These are phyloP conservation scores for Aphanomyces euteiches DNA, from an alignment of 352 stramenopile species.

Conservation along the genomic window DNA sequence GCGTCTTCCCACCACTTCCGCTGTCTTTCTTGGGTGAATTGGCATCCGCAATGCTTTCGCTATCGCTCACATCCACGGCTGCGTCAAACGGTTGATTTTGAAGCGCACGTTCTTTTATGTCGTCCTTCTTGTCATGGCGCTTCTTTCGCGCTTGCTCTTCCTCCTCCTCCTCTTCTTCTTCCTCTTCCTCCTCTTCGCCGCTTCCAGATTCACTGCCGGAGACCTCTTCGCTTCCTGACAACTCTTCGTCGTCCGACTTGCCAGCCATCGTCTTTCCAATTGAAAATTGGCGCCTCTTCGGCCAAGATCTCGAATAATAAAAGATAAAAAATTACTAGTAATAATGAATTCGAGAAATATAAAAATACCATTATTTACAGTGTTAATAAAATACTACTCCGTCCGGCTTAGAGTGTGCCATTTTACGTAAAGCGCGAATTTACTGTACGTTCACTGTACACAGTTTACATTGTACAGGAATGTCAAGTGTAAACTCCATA, in stretches of 20 bases:
- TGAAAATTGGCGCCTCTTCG: slow-evolving; percentile 1
- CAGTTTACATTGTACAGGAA: no score
- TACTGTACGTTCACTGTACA: no score
- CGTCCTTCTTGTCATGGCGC: neutral
- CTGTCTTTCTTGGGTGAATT: slow-evolving; percentile 34
- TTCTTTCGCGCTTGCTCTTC: neutral
- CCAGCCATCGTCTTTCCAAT: slow-evolving; percentile 16
- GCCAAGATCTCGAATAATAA: neutral
- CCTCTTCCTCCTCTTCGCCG: slow-evolving; percentile 28
- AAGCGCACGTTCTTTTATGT: slow-evolving; percentile 19
- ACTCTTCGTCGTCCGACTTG: slow-evolving; percentile 31
- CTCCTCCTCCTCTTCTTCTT: slow-evolving; percentile 27
- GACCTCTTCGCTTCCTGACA: slow-evolving; percentile 29
- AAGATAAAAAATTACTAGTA: neutral
- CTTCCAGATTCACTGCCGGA: slow-evolving; percentile 28
- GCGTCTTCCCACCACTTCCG: slow-evolving; percentile 40
- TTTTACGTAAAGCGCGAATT: no score
- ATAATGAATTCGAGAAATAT: neutral
- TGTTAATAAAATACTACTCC: slow-evolving; percentile 1
- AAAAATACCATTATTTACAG: slow-evolving; percentile 1
- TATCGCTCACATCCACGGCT: slow-evolving; percentile 28
- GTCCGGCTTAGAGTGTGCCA: no score
- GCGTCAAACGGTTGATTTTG: slow-evolving; percentile 30
- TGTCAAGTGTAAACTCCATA: no score
- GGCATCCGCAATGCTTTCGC: slow-evolving; percentile 28